phyloP scores from a whole-genome alignment of 495 filamentous ascomycete genomes.

The Neurospora sp. region DNA sequence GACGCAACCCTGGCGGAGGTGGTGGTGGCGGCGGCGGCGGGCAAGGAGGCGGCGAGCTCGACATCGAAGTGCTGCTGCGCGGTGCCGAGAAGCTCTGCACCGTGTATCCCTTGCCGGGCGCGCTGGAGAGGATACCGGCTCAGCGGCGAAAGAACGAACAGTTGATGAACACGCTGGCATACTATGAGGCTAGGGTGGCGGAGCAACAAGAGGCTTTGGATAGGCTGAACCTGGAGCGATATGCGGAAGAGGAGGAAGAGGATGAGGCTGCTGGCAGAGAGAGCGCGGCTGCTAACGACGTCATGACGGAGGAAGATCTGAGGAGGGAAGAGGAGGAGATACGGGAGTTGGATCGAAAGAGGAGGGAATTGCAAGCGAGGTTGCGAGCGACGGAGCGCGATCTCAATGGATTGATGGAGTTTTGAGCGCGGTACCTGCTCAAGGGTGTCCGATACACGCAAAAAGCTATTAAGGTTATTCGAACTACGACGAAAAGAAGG shows the following conservation, averaged over 20 bases:
- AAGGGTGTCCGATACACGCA: not conserved
- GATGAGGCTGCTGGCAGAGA: conserved; percentile 31
- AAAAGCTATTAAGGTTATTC: not conserved
- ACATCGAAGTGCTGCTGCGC: conserved; percentile 74
- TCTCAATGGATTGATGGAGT: conserved; percentile 50
- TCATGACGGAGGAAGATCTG: conserved; percentile 67
- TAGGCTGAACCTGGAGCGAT: conserved; percentile 51
- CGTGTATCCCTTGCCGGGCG: conserved; percentile 80
- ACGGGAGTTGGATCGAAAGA: conserved; percentile 63
- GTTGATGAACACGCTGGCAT: conserved; percentile 61
- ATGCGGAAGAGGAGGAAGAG: conserved; percentile 36
- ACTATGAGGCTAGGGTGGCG: conserved; percentile 70
- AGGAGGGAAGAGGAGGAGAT: conserved; percentile 70
- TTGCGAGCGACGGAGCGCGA: conserved; percentile 75
- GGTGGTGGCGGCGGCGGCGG: conserved; percentile 13
- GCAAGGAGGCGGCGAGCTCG: conserved; percentile 53
- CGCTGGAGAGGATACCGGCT: conserved; percentile 63
- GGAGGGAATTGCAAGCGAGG: conserved; percentile 64
- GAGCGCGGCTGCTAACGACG: conserved; percentile 26
- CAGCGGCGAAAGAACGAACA: conserved; percentile 63
- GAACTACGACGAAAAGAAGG: not conserved
- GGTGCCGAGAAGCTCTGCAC: conserved; percentile 85
- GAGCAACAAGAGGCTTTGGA: conserved; percentile 68
- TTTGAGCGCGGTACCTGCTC: conserved; percentile 10
- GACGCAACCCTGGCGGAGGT: conserved; percentile 22